phyloP scores from a whole-genome alignment of 345 rosid species.

The Bruguiera parviflora region DNA sequence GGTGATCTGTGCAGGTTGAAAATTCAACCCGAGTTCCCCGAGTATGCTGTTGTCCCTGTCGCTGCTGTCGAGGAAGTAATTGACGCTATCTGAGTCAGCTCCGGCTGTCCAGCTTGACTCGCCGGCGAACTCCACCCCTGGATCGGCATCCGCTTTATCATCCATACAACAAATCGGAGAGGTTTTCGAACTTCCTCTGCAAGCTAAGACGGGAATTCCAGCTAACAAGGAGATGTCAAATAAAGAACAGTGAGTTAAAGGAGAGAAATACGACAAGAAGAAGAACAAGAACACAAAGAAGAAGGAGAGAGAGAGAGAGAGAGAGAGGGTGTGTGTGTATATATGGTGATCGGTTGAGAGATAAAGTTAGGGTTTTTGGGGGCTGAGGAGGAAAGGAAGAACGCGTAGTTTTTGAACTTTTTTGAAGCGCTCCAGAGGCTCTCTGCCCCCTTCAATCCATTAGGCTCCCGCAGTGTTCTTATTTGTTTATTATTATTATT shows the following conservation, averaged over 20 bases:
- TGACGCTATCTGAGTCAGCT: constrained; percentile 39
- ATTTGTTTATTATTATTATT: no score
- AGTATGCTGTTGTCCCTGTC: constrained; percentile 47
- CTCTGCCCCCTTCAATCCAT: constrained; percentile 15
- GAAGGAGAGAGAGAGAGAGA: background rate
- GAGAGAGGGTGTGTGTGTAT: background rate
- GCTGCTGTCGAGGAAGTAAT: constrained; percentile 45
- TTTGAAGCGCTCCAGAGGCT: background rate
- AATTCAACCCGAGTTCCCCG: constrained; percentile 66
- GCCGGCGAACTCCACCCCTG: constrained; percentile 24
- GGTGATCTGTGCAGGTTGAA: constrained; percentile 15
- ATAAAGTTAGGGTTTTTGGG: constrained; percentile 54
- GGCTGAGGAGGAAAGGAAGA: constrained; percentile 16
- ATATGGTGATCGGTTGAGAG: background rate
- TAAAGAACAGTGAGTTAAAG: background rate
- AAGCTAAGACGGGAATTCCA: background rate
- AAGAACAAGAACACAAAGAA: background rate
- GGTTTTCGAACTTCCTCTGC: background rate
- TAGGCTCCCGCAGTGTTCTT: no score
- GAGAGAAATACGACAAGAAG: background rate
- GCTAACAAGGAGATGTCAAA: background rate
- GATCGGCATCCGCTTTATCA: constrained; percentile 38
- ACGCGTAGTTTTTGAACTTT: constrained; percentile 32
- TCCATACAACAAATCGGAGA: constrained; percentile 13
- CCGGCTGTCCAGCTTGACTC: constrained; percentile 39